These are phyloP conservation scores for Soucietia sequanensis DNA, from an alignment of 805 yeast genomes.

Conservation along the genomic window DNA sequence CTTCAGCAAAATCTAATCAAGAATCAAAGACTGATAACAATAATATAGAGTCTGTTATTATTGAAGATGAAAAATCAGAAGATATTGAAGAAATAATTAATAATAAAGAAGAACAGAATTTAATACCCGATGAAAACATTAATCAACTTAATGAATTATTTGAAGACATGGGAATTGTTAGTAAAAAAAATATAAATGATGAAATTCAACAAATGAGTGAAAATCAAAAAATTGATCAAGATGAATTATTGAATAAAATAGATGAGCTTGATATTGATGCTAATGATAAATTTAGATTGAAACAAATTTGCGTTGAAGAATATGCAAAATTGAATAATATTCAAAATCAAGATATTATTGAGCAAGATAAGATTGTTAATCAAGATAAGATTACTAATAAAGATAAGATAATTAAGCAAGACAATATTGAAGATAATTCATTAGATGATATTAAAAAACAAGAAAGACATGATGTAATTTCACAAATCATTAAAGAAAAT, in stretches of 20 bases:
- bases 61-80: background rate
- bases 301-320: conserved; percentile 21
- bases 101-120: background rate
- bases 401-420: conserved; percentile 7
- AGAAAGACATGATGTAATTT: conserved; percentile 13
- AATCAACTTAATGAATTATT: conserved; percentile 28
- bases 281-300: conserved; percentile 28
- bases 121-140: conserved; percentile 4
- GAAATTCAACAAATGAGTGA: conserved; percentile 1
- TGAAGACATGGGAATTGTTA: conserved; percentile 36
- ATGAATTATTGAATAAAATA: conserved; percentile 21
- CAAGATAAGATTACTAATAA: too few species aligned
- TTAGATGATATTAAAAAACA: conserved; percentile 5
- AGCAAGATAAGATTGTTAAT: conserved; percentile 4
- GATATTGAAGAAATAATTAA: conserved; percentile 3
- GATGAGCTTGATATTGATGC: conserved; percentile 23
- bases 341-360: conserved; percentile 1
- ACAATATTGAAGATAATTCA: conserved; percentile 5
- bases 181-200: conserved; percentile 24
- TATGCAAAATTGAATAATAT: conserved; percentile 11
- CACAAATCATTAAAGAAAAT: conserved; percentile 15
- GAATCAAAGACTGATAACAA: background rate
- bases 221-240: conserved; percentile 10
- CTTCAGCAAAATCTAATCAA: background rate
- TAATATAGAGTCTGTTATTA: conserved; percentile 2